Evolutionary conservation across 305 asterid species (phyloP), one percentile per base, ranked within the genome.

Genomic region (Petunia hybrid): DNA sequence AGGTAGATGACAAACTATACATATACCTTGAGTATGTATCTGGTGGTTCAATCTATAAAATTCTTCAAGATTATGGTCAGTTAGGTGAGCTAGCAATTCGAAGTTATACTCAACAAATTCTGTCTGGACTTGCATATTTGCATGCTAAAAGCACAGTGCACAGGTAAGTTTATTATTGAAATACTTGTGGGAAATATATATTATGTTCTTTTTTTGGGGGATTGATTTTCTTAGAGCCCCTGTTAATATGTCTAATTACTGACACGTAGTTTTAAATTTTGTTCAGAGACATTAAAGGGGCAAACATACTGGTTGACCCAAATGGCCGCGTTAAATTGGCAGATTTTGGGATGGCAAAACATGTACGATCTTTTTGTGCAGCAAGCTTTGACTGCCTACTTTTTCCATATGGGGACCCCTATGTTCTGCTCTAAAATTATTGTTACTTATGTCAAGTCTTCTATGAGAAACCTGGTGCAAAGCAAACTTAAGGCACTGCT

Each of bases 251-350:
- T 46, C 31, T 71, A 10, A 48, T 35, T 40, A 14, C 36, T 61
- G 57, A 77, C 7, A 3, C 60, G 45, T 77, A 61, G 35, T 42
- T 77, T 77, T 38, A 35, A 35, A 60, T 77, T 84, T 75, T 84
- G 68, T 65, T 81, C 86, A 94, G 97, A 86, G 97, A 92, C 83
- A 89, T 94, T 59, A 94, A 91, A 86, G 97, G 97, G 73, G 97
- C 95, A 67, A 93, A 94, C 84, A 93, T 92, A 84, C 93, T 91
- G 80, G 94, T 93, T 53, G 95, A 92, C 83, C 97, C 94, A 67
- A 89, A 83, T 85, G 98, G 98, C 46, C 86, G 91, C 63, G 89
- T 85, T 63, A 81, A 85, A 80, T 81, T 85, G 79, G 88, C 85
- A 61, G 87, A 87, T 64, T 83, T 85, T 62, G 90, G 90, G 84